Base-by-base conservation (phyloP, 768 basidiomycete genomes). In the Inosperma sp. region DNA sequence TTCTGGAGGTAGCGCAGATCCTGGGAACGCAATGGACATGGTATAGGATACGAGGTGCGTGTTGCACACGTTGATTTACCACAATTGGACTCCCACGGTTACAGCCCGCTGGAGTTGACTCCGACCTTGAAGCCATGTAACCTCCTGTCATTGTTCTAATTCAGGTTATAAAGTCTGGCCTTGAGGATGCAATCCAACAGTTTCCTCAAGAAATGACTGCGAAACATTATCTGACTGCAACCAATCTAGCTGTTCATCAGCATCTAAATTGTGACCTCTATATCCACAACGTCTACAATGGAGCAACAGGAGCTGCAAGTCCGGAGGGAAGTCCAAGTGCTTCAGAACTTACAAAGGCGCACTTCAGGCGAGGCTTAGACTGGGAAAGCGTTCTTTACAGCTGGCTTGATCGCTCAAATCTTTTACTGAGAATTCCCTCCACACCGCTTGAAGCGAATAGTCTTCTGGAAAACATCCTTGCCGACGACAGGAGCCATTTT, bases 201-300 rank as follows among this genome's bases (percentile, higher is more conserved):
- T 40, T 54, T 27, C 33, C 21, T 14, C 19, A 44, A 22, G 48
- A 49, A 43, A 69, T 72, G 71, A 56, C 40, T 30, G 39, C 46
- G 48, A 65, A 62, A 55, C 59, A 60, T 21, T 64, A 69, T 47
- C 60, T 77, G n/a, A 72, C 75, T 14, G 75, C 76, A 7, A 78
- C 77, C 5, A 73, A 75, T 51, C 67, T 78, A 27, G 76, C 75
- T 30, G 64, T 60, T 8, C 64, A 76, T 50, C 72, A 78, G 56
- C 75, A 78, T 52, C 62, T 72, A 48, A 68, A 66, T 51, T 78
- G 78, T 54, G 73, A 77, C 49, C 64, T 76, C 7, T 77, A 70
- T 55, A 65, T 78, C 31, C 71, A 77, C 60, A 72, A 75, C 41
- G 62, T 67, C 29, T 75, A 75, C 56, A 59, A 72, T 54, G 58